Evolutionary conservation across 1,284 basidiomycete genomes (phyloP).

Genomic region (Ceratobasidium sp.): DNA sequence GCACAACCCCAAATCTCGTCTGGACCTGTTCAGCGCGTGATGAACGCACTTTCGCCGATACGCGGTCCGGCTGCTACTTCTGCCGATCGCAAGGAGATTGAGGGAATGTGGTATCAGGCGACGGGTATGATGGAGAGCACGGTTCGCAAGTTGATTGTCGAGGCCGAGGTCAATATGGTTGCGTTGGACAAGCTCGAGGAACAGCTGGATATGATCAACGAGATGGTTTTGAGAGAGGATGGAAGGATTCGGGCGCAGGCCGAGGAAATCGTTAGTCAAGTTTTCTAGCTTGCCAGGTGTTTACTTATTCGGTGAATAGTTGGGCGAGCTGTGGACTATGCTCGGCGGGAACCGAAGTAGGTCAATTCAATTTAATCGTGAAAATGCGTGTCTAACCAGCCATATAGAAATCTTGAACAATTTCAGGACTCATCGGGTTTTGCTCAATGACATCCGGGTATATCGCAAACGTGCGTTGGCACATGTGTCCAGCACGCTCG

Average conservation of each 20-base stretch:
- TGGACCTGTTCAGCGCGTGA: constrained; percentile 1
- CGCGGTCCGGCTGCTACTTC: background rate
- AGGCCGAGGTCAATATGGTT: constrained; percentile 35
- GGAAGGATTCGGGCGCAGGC: background rate
- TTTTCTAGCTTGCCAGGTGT: background rate
- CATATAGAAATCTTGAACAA: constrained; percentile 19
- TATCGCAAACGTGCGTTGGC: constrained; percentile 34
- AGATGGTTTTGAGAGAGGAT: constrained; percentile 33
- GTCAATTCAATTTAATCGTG: background rate
- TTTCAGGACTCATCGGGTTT: constrained; percentile 22
- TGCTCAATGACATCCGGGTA: constrained; percentile 22
- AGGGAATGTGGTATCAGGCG: constrained; percentile 25
- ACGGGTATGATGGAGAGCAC: constrained; percentile 25
- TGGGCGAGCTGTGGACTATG: constrained; percentile 40
- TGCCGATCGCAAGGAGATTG: constrained; percentile 17
- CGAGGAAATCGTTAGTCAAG: constrained; percentile 30
- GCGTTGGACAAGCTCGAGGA: constrained; percentile 38
- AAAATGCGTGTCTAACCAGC: background rate
- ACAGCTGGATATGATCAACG: constrained; percentile 26
- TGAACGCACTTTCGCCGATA: constrained; percentile 2
- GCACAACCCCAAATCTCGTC: constrained; percentile 12
- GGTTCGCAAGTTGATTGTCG: constrained; percentile 28
- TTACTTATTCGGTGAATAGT: constrained; percentile 2
- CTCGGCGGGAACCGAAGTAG: constrained; percentile 39
- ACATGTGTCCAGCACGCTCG: constrained; percentile 33